Percentiles rank a stretch among this genome's conserved stretches.
These are phyloP conservation scores for Bothriochloa decipiens DNA, from an alignment of 176 grass and related monocot species.

Conservation along the genomic window DNA sequence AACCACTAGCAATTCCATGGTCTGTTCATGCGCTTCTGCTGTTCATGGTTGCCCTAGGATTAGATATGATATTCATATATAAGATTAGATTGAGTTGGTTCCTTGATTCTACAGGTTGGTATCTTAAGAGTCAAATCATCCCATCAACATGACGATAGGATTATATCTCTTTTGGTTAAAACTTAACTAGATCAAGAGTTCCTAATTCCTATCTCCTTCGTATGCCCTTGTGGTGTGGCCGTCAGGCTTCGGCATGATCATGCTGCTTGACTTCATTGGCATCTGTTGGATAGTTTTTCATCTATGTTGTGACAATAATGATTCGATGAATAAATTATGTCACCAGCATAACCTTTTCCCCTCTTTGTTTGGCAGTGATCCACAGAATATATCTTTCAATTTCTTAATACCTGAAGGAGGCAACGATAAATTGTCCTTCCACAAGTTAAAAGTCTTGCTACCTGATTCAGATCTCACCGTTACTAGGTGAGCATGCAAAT, in stretches of 20 bases:
- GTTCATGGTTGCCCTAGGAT: background rate
- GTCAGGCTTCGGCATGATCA: background rate
- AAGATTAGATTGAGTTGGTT: background rate
- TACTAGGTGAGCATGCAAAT: constrained; percentile 58
- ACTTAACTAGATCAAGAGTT: background rate
- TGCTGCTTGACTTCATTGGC: background rate
- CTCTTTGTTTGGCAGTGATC: constrained; percentile 64
- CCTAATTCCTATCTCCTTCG: background rate
- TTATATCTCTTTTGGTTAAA: background rate
- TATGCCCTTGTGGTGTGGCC: background rate
- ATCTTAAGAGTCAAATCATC: background rate
- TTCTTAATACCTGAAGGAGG: constrained; percentile 76
- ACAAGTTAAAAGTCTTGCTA: constrained; percentile 84
- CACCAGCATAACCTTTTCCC: background rate
- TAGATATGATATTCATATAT: background rate
- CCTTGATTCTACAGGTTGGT: background rate
- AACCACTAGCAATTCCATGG: background rate
- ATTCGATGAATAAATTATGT: background rate
- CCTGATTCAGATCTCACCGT: constrained; percentile 76
- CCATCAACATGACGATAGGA: background rate
- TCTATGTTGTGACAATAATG: background rate
- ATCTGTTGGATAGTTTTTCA: constrained; percentile 3
- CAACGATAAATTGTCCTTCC: constrained; percentile 52
- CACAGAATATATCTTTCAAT: constrained; percentile 69
- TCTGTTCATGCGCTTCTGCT: background rate